phyloP scores from a whole-genome alignment of 768 basidiomycete genomes.

The Rhizopogon vinicolor region DNA sequence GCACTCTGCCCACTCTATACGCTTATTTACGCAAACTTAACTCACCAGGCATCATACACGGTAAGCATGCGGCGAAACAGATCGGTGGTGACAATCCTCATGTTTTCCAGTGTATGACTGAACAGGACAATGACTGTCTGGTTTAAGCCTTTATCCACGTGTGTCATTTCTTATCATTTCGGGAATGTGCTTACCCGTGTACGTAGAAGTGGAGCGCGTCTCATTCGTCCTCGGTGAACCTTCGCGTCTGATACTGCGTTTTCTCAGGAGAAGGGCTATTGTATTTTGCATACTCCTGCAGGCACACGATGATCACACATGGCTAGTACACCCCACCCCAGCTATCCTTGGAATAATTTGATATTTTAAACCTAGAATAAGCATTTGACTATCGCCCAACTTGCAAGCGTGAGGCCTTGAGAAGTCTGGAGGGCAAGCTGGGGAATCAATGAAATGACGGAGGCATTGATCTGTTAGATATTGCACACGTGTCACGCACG shows the following conservation, averaged over 20 bases:
- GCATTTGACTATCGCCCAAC: background rate
- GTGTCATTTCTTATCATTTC: background rate
- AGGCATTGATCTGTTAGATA: no score
- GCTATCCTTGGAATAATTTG: background rate
- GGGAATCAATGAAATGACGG: background rate
- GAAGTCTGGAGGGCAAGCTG: background rate
- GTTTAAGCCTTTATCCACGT: background rate
- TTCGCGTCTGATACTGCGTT: conserved; percentile 3
- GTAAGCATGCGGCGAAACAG: conserved; percentile 18
- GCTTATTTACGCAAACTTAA: conserved; percentile 3
- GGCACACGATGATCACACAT: conserved; percentile 7
- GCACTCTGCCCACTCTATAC: background rate
- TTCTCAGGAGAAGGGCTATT: background rate
- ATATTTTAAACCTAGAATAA: background rate
- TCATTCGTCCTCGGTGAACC: conserved; percentile 2
- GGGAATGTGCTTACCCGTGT: conserved; percentile 3
- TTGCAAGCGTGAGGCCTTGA: background rate
- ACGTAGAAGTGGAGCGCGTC: conserved; percentile 4
- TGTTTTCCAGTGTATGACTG: conserved; percentile 36
- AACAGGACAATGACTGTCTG: conserved; percentile 4
- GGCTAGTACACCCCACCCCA: background rate
- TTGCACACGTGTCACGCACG: no score
- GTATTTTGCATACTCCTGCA: conserved; percentile 1
- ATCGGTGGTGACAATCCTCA: conserved; percentile 9
- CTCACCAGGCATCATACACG: conserved; percentile 41